A percentile compares a stretch with the other conserved stretches of the same genome.
phyloP scores from a whole-genome alignment of 805 yeast genomes.

The Wickerhamomyces chambardii region DNA sequence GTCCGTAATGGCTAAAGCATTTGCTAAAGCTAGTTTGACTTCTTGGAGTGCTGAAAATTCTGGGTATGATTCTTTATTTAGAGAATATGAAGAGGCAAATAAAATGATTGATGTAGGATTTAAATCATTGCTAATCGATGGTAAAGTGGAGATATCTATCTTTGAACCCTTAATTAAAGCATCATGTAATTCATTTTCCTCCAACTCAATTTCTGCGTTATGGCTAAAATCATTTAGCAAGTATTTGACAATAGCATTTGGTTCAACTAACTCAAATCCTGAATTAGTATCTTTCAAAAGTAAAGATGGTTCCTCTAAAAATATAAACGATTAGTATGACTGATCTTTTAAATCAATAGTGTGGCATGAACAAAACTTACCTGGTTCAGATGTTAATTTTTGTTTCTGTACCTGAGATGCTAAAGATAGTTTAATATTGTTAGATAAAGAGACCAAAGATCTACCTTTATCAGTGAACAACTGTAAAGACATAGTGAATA shows the following conservation, averaged over 20 bases:
- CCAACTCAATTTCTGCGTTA: slow-evolving; percentile 25
- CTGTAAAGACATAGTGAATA: slow-evolving; percentile 10
- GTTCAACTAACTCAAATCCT: slow-evolving; percentile 41
- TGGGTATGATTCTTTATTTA: slow-evolving; percentile 16
- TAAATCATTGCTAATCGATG: slow-evolving; percentile 11
- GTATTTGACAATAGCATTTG: slow-evolving; percentile 65
- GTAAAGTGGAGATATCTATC: slow-evolving; percentile 14
- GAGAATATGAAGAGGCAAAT: slow-evolving; percentile 49
- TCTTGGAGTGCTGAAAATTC: slow-evolving; percentile 19
- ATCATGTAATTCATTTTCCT: slow-evolving; percentile 33
- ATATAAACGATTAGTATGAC: not conserved
- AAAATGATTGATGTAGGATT: slow-evolving; percentile 47
- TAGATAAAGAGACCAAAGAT: slow-evolving; percentile 12
- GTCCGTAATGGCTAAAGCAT: slow-evolving; percentile 37
- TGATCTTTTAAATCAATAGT: too few species aligned
- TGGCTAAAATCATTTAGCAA: slow-evolving; percentile 38
- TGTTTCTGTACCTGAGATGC: slow-evolving; percentile 13
- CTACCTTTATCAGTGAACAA: slow-evolving; percentile 14
- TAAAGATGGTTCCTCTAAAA: slow-evolving; percentile 13
- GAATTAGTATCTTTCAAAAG: slow-evolving; percentile 9
- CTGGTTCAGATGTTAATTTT: slow-evolving; percentile 15
- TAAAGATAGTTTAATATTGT: slow-evolving; percentile 19
- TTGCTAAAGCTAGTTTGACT: slow-evolving; percentile 35
- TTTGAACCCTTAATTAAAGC: slow-evolving; percentile 27
- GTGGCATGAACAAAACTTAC: slow-evolving; percentile 6